These are phyloP conservation scores for Nigrospora oryzae DNA, from an alignment of 2,329 filamentous ascomycete genomes.

Conservation along the genomic window DNA sequence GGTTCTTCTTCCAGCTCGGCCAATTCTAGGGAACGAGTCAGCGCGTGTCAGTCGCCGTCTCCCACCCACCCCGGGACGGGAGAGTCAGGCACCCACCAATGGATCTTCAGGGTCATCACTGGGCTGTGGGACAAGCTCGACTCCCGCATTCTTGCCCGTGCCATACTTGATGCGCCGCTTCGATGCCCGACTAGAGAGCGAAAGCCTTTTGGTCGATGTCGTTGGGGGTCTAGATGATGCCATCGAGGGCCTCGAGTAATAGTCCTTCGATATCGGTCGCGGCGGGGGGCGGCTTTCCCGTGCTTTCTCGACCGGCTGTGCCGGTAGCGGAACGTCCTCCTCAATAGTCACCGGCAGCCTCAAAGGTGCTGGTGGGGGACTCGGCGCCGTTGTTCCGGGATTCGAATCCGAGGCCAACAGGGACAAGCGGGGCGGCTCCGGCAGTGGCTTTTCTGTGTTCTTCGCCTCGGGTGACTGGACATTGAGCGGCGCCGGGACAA, in stretches of 20 bases:
- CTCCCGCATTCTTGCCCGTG: conserved; percentile 28
- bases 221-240: conserved; percentile 14
- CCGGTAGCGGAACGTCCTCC: no score
- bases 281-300: conserved; percentile 1
- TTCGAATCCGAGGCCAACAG: no score
- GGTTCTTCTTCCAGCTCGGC: conserved; percentile 44
- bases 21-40: conserved; percentile 36
- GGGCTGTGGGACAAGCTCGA: conserved; percentile 45
- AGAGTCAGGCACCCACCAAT: conserved; percentile 28
- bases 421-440: no score
- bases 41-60: neutral
- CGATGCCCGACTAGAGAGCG: conserved; percentile 22
- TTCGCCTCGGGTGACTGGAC: no score
- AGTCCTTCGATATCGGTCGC: conserved; percentile 12
- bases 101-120: conserved; percentile 46
- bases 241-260: neutral
- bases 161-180: conserved; percentile 37
- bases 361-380: no score
- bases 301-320: no score
- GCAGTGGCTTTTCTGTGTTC: no score
- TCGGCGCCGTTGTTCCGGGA: no score
- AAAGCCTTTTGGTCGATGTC: conserved; percentile 25
- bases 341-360: no score
- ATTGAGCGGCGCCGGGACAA: no score
- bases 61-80: neutral